These are phyloP conservation scores for Sporobolomyces pararoseus DNA, from an alignment of 768 basidiomycete genomes.

Conservation along the genomic window DNA sequence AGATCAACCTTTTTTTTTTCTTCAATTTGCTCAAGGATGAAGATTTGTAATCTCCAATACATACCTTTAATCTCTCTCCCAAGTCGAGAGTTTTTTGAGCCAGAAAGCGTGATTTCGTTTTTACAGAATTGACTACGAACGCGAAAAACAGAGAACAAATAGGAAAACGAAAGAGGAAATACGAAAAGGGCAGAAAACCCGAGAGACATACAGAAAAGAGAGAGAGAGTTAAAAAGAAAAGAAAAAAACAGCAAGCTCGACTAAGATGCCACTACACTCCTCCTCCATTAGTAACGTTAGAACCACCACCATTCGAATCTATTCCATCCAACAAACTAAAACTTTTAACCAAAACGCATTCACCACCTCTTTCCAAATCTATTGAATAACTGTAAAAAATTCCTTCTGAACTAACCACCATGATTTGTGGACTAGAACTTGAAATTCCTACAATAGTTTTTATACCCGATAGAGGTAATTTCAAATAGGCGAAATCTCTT, in stretches of 20 bases:
- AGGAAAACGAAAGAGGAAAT: not conserved
- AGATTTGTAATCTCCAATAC: not conserved
- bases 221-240: not conserved
- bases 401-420: slow-evolving; percentile 93
- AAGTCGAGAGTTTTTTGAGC: too few species aligned
- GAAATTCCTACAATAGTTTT: slow-evolving; percentile 84
- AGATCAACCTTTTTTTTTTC: not conserved
- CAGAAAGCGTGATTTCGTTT: too few species aligned
- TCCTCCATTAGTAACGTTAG: not conserved
- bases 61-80: too few species aligned
- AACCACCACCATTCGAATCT: slow-evolving; percentile 4
- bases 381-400: slow-evolving; percentile 94
- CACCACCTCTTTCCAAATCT: slow-evolving; percentile 91
- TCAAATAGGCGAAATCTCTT: slow-evolving; percentile 85
- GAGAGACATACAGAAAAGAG: too few species aligned
- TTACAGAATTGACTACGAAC: too few species aligned
- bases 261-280: not conserved
- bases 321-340: slow-evolving; percentile 53
- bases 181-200: not conserved
- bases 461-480: slow-evolving; percentile 71
- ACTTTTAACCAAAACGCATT: slow-evolving; percentile 91
- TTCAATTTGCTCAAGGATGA: not conserved
- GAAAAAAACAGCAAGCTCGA: too few species aligned
- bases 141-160: not conserved
- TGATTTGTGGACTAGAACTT: slow-evolving; percentile 90